Evolutionary conservation across 2,329 filamentous ascomycete species (phyloP).

Genomic region (Fonsecaea erecta): DNA sequence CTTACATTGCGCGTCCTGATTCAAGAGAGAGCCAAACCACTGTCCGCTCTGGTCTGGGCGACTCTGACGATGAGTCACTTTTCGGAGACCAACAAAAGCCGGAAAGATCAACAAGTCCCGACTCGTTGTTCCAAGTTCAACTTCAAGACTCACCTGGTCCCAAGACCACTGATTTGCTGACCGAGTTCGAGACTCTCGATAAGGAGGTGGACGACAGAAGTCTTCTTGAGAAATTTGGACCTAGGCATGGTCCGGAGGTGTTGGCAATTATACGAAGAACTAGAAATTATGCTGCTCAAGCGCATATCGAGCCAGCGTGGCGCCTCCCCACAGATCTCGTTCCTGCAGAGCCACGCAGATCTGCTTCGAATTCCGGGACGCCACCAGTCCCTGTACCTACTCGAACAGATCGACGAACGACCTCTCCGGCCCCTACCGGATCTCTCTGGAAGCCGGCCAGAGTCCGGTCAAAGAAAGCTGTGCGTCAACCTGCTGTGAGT

Average conservation of each 20-base stretch:
- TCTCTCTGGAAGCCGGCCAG: slow-evolving; percentile 21
- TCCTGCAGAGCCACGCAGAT: slow-evolving; percentile 5
- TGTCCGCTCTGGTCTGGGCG: neutral
- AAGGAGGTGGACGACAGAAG: slow-evolving; percentile 19
- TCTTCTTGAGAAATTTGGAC: slow-evolving; percentile 30
- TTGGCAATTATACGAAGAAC: slow-evolving; percentile 28
- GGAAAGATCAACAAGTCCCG: slow-evolving; percentile 28
- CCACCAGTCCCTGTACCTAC: neutral
- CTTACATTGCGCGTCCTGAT: slow-evolving; percentile 9
- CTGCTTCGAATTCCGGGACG: slow-evolving; percentile 13
- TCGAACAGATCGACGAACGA: neutral
- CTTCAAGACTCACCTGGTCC: neutral
- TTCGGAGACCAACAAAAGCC: slow-evolving; percentile 16
- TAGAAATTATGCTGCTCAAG: slow-evolving; percentile 31
- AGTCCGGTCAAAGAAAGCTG: slow-evolving; percentile 6
- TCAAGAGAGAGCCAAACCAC: slow-evolving; percentile 9
- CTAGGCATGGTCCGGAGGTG: slow-evolving; percentile 30
- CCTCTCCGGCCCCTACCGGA: slow-evolving; percentile 11
- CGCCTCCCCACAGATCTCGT: slow-evolving; percentile 32
- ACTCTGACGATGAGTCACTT: slow-evolving; percentile 28
- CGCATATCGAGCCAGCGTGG: slow-evolving; percentile 38
- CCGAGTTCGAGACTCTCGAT: neutral
- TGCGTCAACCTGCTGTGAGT: slow-evolving; percentile 14
- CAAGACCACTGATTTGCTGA: neutral
- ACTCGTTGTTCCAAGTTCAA: slow-evolving; percentile 35